Conservation (phyloP, 352 stramenopile species). For the Globisporangium sylvaticum region DNA sequence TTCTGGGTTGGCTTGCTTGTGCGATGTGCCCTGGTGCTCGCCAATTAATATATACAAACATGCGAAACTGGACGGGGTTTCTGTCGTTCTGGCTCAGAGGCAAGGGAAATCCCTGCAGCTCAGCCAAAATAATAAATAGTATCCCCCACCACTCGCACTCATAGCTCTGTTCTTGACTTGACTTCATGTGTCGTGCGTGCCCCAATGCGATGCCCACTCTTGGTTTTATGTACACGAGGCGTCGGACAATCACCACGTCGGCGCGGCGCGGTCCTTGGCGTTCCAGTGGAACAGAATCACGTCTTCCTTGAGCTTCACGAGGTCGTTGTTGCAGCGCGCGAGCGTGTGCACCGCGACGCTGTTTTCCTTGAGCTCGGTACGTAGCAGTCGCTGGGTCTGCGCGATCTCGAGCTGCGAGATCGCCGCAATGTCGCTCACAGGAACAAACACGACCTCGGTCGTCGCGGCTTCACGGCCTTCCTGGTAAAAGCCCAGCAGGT, state of each 20-base stretch:
- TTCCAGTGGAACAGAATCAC: conserved; percentile 87
- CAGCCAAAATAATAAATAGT: background rate
- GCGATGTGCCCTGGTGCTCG: background rate
- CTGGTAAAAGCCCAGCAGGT: conserved; percentile 81
- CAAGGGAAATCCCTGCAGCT: background rate
- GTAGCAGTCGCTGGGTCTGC: conserved; percentile 61
- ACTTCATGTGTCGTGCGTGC: background rate
- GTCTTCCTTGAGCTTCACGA: conserved; percentile 84
- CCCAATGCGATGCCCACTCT: background rate
- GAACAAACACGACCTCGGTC: conserved; percentile 80
- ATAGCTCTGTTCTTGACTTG: background rate
- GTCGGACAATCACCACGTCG: conserved; percentile 24
- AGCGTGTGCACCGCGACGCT: conserved; percentile 69
- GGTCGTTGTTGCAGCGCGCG: conserved; percentile 70
- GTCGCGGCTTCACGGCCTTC: conserved; percentile 67
- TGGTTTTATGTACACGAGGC: background rate
- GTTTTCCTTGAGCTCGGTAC: conserved; percentile 68
- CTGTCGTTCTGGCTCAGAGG: background rate
- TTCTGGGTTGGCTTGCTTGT: background rate
- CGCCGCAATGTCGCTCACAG: conserved; percentile 65
- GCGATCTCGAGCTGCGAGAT: conserved; percentile 69
- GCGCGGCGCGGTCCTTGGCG: conserved; percentile 54
- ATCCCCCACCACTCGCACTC: background rate
- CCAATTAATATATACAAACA: background rate
- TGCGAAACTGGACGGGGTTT: background rate